phyloP scores from a whole-genome alignment of 208 protist species.

The Phytomonas sp. region DNA sequence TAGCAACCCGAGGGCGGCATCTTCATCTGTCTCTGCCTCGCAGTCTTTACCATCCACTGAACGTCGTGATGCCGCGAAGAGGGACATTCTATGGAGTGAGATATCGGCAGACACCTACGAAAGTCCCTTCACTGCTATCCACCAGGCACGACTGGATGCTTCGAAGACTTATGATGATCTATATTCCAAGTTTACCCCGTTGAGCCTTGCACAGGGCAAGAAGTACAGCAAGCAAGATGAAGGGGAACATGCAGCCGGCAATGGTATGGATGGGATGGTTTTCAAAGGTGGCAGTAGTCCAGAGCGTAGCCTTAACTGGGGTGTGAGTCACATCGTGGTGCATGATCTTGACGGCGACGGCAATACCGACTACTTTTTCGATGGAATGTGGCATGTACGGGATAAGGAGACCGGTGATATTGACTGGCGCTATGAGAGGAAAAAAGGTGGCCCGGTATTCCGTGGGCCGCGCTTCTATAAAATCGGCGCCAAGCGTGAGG shows the following conservation, averaged over 20 bases:
- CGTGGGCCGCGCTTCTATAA: constrained; percentile 67
- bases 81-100: constrained; percentile 40
- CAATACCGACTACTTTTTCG: constrained; percentile 59
- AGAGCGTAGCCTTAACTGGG: constrained; percentile 37
- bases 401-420: constrained; percentile 76
- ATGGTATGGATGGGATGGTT: constrained; percentile 60
- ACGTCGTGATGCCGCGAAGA: constrained; percentile 8
- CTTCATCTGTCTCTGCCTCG: background rate
- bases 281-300: constrained; percentile 26
- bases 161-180: constrained; percentile 48
- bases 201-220: constrained; percentile 54
- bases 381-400: constrained; percentile 58
- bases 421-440: constrained; percentile 82
- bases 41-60: background rate
- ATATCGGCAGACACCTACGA: constrained; percentile 70
- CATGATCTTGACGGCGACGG: constrained; percentile 75
- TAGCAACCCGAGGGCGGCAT: background rate
- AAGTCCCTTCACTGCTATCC: constrained; percentile 62
- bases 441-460: constrained; percentile 58
- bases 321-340: constrained; percentile 31
- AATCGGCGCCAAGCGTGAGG: constrained; percentile 54
- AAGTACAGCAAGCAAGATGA: constrained; percentile 54
- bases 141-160: constrained; percentile 81
- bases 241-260: constrained; percentile 61
- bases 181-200: constrained; percentile 41